Percentiles rank a stretch among this genome's conserved stretches.
Conservation (phyloP, 306 rosid genomes). For the Calophaca sinica region DNA sequence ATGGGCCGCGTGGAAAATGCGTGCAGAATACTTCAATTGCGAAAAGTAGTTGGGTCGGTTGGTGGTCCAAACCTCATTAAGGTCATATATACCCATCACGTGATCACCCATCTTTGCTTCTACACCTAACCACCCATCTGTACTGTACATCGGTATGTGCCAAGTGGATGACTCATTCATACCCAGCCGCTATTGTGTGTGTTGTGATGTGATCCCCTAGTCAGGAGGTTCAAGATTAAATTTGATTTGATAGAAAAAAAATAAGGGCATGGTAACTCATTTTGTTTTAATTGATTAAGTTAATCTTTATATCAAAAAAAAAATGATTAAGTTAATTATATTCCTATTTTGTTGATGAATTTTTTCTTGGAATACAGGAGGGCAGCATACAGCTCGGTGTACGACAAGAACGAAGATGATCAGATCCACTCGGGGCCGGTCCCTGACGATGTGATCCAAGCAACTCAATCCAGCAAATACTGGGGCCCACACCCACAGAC, state of each 20-base stretch:
- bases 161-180: constrained; percentile 19
- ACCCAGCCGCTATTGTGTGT: too few species aligned
- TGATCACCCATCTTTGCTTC: constrained; percentile 19
- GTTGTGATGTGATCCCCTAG: too few species aligned
- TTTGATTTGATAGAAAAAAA: not conserved
- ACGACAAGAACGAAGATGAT: constrained; percentile 92
- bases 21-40: constrained; percentile 16
- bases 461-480: constrained; percentile 64
- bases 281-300: not conserved
- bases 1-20: constrained; percentile 35
- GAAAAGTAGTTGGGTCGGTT: constrained; percentile 32
- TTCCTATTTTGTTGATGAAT: not conserved
- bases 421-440: constrained; percentile 52
- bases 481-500: constrained; percentile 96
- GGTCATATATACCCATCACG: constrained; percentile 41
- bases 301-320: too few species aligned
- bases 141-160: not conserved
- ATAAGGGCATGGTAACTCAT: not conserved
- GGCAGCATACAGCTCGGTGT: constrained; percentile 64
- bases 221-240: not conserved
- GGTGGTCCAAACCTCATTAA: constrained; percentile 31
- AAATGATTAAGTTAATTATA: not conserved
- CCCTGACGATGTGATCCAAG: constrained; percentile 74
- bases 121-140: constrained; percentile 2
- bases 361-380: constrained; percentile 54